A percentile compares a stretch with the other conserved stretches of the same genome.
These are phyloP conservation scores for Groenewaldozyma salmanticensis DNA, from an alignment of 805 yeast species.

Conservation along the genomic window DNA sequence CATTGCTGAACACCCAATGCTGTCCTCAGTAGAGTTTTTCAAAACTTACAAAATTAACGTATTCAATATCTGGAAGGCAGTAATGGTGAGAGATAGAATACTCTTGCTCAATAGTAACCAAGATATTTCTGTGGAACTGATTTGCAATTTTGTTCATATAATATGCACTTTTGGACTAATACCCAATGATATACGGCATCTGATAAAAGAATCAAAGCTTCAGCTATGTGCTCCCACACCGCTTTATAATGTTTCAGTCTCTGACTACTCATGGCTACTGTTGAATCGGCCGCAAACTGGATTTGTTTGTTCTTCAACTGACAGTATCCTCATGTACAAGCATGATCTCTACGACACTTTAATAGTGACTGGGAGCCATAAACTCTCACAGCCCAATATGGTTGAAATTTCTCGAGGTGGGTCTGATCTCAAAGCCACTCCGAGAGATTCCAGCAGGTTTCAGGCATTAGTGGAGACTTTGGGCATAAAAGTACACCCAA, in stretches of 20 bases:
- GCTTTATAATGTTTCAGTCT: conserved; percentile 53
- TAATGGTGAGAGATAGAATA: conserved; percentile 48
- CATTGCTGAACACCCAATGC: conserved; percentile 26
- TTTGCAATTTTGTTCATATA: conserved; percentile 36
- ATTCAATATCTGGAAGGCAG: conserved; percentile 54
- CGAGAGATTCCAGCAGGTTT: conserved; percentile 21
- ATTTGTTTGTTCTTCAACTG: conserved; percentile 56
- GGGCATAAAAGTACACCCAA: conserved; percentile 1
- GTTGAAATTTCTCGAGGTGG: neutral
- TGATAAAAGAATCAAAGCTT: conserved; percentile 23
- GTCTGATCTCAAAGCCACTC: conserved; percentile 1
- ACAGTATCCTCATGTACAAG: conserved; percentile 52
- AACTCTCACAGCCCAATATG: neutral
- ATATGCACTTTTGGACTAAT: conserved; percentile 51
- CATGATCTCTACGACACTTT: conserved; percentile 40
- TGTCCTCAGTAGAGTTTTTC: conserved; percentile 34
- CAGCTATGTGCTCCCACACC: conserved; percentile 8
- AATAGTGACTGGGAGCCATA: conserved; percentile 15
- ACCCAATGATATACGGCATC: conserved; percentile 43
- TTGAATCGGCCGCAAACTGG: conserved; percentile 12
- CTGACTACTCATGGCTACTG: conserved; percentile 38
- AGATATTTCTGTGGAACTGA: neutral
- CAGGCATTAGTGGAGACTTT: conserved; percentile 14
- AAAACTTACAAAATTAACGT: conserved; percentile 53
- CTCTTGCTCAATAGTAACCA: conserved; percentile 27